A percentile compares a stretch with the other conserved stretches of the same genome.
phyloP scores from a whole-genome alignment of 495 filamentous ascomycete genomes.

The Xylaria bambusicola region DNA sequence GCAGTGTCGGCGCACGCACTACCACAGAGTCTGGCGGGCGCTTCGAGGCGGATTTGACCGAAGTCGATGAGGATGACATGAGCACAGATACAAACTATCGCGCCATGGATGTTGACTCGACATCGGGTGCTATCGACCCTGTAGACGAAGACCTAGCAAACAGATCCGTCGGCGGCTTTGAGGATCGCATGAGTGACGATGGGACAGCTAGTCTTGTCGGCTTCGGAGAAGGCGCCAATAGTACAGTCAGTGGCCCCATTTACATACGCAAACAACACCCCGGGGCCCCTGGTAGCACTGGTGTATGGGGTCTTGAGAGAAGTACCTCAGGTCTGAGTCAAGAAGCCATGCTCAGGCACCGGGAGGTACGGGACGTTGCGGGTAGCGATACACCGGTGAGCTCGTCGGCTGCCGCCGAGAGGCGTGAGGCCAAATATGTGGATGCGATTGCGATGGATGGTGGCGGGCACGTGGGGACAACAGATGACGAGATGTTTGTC shows the following conservation, averaged over 20 bases:
- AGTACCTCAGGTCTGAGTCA: constrained; percentile 46
- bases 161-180: constrained; percentile 62
- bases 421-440: constrained; percentile 45
- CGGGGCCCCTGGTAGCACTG: constrained; percentile 22
- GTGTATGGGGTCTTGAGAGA: constrained; percentile 41
- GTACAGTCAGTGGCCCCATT: constrained; percentile 72
- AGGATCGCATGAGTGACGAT: constrained; percentile 80
- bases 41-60: constrained; percentile 47
- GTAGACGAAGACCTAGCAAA: constrained; percentile 46
- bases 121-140: constrained; percentile 35
- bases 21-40: constrained; percentile 50
- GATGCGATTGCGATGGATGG: constrained; percentile 48
- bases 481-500: constrained; percentile 40
- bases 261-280: constrained; percentile 52
- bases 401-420: constrained; percentile 42
- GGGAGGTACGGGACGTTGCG: constrained; percentile 25
- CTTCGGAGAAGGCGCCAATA: constrained; percentile 85
- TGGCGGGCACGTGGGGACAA: constrained; percentile 26
- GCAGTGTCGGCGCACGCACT: constrained; percentile 69
- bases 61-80: constrained; percentile 48
- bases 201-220: constrained; percentile 70
- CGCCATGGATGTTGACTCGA: constrained; percentile 43
- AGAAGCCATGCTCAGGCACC: constrained; percentile 33
- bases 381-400: constrained; percentile 44
- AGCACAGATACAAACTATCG: constrained; percentile 51